Conservation (phyloP, 108 stramenopile genomes). For the Fistulifera solaris region DNA sequence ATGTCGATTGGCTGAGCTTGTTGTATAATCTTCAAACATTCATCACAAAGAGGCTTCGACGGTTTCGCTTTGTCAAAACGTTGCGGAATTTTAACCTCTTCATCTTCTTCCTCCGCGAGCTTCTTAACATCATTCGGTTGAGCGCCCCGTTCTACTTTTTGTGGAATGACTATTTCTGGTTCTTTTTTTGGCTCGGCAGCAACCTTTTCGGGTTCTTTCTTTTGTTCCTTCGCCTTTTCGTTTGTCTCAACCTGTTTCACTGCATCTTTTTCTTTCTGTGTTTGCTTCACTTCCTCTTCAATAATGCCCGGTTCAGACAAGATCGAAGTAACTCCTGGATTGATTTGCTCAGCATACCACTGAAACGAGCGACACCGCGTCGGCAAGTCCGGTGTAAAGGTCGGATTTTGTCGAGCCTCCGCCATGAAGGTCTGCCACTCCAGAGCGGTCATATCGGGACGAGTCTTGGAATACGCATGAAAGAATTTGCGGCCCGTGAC, state of each 20-base stretch:
- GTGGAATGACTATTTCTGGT: not conserved
- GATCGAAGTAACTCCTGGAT: conserved; percentile 25
- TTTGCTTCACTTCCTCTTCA: conserved; percentile 6
- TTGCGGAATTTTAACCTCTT: conserved; percentile 7
- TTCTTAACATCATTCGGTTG: not conserved
- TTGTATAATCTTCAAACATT: conserved; percentile 51
- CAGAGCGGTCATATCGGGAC: conserved; percentile 21
- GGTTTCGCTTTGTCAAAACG: conserved; percentile 29
- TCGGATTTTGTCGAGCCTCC: conserved; percentile 28
- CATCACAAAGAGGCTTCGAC: conserved; percentile 43
- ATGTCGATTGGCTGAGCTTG: conserved; percentile 54
- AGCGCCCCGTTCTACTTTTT: conserved; percentile 1
- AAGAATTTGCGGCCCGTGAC: conserved; percentile 27
- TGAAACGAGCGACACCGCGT: conserved; percentile 64
- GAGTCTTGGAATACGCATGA: conserved; percentile 23
- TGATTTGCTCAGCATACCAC: conserved; percentile 56
- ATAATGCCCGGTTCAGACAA: conserved; percentile 14
- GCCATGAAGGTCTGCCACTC: conserved; percentile 50
- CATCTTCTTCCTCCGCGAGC: conserved; percentile 1
- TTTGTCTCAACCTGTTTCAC: not conserved
- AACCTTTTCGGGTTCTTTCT: not conserved
- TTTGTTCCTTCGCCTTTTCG: conserved; percentile 3
- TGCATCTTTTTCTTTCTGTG: conserved; percentile 1
- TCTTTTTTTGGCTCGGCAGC: conserved; percentile 8
- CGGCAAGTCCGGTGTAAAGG: conserved; percentile 31